These are phyloP conservation scores for Cardamine resedifolia DNA, from an alignment of 345 rosid genomes.

Conservation along the genomic window DNA sequence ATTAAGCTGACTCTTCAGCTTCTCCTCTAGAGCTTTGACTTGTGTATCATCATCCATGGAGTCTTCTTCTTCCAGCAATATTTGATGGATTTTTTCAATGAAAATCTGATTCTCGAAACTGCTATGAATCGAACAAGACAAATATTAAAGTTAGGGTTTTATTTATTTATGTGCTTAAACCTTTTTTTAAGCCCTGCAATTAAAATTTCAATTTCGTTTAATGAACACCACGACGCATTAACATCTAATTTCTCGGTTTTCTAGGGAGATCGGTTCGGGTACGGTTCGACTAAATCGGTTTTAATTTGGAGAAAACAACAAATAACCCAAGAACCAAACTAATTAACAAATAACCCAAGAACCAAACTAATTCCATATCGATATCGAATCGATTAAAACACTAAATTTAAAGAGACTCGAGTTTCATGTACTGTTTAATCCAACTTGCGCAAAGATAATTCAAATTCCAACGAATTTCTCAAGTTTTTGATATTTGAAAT, in stretches of 20 bases:
- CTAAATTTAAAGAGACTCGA: background rate
- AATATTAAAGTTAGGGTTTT: background rate
- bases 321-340: background rate
- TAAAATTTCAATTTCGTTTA: background rate
- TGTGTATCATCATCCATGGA: constrained; percentile 32
- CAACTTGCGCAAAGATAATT: too few relatives aligned
- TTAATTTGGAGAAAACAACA: background rate
- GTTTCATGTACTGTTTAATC: too few relatives aligned
- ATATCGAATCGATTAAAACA: background rate
- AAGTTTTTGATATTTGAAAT: too few relatives aligned
- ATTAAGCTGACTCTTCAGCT: constrained; percentile 48
- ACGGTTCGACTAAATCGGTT: background rate
- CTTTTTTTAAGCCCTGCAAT: background rate
- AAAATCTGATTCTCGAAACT: background rate
- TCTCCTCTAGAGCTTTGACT: constrained; percentile 48
- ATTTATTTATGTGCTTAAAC: background rate
- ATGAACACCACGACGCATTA: too few relatives aligned
- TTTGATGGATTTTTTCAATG: background rate
- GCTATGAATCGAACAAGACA: background rate
- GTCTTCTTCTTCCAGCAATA: background rate
- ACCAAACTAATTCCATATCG: background rate
- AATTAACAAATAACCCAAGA: background rate
- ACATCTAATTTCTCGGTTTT: too few relatives aligned
- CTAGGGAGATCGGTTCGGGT: too few relatives aligned
- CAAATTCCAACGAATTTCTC: too few relatives aligned